Conservation (phyloP, 129 eudicot species). For the Helianthus tuberosus region DNA sequence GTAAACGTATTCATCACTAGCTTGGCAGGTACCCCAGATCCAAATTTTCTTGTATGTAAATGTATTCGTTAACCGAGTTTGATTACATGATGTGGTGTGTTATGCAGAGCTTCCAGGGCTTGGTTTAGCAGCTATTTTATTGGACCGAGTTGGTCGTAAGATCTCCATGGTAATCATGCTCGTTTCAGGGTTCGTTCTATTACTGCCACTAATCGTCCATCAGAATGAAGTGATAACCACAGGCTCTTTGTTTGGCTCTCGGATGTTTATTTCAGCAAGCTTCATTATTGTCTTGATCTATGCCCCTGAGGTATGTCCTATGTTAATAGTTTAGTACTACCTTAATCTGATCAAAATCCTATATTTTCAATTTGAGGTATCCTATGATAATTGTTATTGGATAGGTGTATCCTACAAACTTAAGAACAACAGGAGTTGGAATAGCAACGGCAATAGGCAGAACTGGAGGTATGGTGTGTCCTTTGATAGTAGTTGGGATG, state of each 20-base stretch:
- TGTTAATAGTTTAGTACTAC: not conserved
- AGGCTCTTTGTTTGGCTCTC: constrained; percentile 54
- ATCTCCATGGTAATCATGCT: constrained; percentile 63
- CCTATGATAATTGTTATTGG: not conserved
- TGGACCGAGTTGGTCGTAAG: constrained; percentile 73
- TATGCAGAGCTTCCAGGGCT: constrained; percentile 75
- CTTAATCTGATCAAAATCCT: not conserved
- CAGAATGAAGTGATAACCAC: constrained; percentile 52
- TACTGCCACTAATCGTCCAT: constrained; percentile 53
- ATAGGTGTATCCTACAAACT: constrained; percentile 71
- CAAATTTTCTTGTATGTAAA: not conserved
- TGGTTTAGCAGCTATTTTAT: constrained; percentile 53
- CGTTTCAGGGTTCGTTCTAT: constrained; percentile 40
- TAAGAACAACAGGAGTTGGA: constrained; percentile 72
- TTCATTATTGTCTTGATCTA: constrained; percentile 49
- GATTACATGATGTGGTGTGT: not conserved
- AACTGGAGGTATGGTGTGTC: constrained; percentile 80
- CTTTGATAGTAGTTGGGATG: constrained; percentile 67
- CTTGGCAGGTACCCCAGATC: constrained; percentile 30
- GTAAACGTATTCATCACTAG: constrained; percentile 59
- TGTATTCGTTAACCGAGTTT: not conserved
- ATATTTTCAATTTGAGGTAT: not conserved
- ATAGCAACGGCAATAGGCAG: constrained; percentile 65
- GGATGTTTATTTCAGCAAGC: constrained; percentile 58
- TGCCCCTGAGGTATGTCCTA: constrained; percentile 61